Percentiles rank a stretch among this genome's conserved stretches.
These are phyloP conservation scores for Neofusicoccum parvum DNA, from an alignment of 2,329 filamentous ascomycete species.

Conservation along the genomic window DNA sequence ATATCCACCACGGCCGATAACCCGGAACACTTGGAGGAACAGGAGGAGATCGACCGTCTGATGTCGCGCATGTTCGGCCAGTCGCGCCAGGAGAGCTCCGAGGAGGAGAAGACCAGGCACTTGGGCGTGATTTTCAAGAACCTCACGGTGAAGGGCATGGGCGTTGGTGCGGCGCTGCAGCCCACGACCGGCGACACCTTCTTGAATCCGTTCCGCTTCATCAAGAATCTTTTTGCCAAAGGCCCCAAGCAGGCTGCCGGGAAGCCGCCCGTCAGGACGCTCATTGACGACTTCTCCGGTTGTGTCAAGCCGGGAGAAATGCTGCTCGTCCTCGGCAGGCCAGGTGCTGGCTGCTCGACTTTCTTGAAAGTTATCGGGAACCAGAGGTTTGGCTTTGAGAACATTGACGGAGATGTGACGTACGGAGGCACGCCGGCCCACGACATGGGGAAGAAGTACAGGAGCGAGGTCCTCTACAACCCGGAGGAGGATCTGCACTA, in stretches of 20 bases:
- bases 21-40: slow-evolving; percentile 32
- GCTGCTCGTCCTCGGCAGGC: slow-evolving; percentile 69
- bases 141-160: slow-evolving; percentile 64
- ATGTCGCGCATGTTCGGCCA: slow-evolving; percentile 73
- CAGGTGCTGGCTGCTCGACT: slow-evolving; percentile 71
- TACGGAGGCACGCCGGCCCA: slow-evolving; percentile 59
- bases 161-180: slow-evolving; percentile 64
- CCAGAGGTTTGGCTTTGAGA: slow-evolving; percentile 60
- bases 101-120: slow-evolving; percentile 71
- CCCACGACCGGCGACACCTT: slow-evolving; percentile 64
- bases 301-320: slow-evolving; percentile 74
- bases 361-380: slow-evolving; percentile 72
- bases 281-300: slow-evolving; percentile 66
- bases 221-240: slow-evolving; percentile 54
- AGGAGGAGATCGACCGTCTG: slow-evolving; percentile 60
- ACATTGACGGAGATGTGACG: slow-evolving; percentile 57
- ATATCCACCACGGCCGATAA: background rate
- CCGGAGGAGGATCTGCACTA: slow-evolving; percentile 79
- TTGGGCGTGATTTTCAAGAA: slow-evolving; percentile 68
- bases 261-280: slow-evolving; percentile 63
- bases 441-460: slow-evolving; percentile 60
- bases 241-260: slow-evolving; percentile 40
- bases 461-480: slow-evolving; percentile 71
- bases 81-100: slow-evolving; percentile 64
- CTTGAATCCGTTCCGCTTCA: slow-evolving; percentile 56